Evolutionary conservation across 1,139 yeast species (phyloP).

Genomic region (Diutina sp.): DNA sequence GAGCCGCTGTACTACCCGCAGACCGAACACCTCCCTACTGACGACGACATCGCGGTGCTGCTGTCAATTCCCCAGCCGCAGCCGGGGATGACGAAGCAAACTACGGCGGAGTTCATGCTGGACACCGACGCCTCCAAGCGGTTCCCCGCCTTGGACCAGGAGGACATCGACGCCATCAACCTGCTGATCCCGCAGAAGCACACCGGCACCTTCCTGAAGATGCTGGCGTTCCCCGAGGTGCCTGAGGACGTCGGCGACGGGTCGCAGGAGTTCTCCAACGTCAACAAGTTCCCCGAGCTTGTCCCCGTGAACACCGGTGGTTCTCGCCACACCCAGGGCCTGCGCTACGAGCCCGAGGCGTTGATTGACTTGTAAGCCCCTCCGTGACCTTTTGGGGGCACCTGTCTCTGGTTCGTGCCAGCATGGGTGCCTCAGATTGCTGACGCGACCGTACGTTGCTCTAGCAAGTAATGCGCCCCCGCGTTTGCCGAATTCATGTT

Average conservation of each 20-base stretch:
- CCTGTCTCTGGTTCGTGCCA: not conserved
- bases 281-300: not conserved
- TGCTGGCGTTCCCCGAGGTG: constrained; percentile 1
- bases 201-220: not conserved
- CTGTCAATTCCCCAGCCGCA: not conserved
- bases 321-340: not conserved
- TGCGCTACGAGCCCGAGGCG: constrained; percentile 1
- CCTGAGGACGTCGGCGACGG: not conserved
- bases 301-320: not conserved
- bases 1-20: constrained; percentile 1
- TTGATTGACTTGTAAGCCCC: not conserved
- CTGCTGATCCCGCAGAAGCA: not conserved
- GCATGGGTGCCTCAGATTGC: not conserved
- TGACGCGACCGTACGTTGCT: not conserved
- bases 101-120: not conserved
- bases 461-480: not conserved
- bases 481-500: not conserved
- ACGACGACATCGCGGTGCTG: not conserved
- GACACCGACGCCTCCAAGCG: not conserved
- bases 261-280: not conserved
- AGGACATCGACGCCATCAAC: not conserved
- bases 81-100: not conserved
- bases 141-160: not conserved
- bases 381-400: not conserved
- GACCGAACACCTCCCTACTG: not conserved